Evolutionary conservation across 2,329 filamentous ascomycete genomes (phyloP).

Genomic region (Falciphora oryzae): DNA sequence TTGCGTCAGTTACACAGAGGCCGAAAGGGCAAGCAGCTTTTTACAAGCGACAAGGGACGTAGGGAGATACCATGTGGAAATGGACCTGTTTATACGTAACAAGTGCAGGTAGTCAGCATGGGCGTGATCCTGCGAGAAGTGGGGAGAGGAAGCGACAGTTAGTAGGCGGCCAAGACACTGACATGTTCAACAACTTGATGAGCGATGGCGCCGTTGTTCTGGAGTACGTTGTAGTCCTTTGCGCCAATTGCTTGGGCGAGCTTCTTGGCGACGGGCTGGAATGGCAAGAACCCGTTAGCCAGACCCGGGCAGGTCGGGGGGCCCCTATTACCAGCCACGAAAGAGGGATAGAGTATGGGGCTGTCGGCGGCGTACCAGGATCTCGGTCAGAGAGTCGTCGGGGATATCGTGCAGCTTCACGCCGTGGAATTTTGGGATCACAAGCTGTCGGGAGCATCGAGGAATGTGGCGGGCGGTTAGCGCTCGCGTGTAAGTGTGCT

Average conservation of each 20-base stretch:
- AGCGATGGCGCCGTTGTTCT: constrained; percentile 90
- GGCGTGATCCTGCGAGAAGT: neutral
- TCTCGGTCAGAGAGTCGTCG: constrained; percentile 76
- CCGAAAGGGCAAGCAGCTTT: neutral
- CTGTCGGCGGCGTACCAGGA: constrained; percentile 55
- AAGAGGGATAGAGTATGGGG: neutral
- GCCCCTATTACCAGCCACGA: neutral
- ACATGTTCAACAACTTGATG: constrained; percentile 94
- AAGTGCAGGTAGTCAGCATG: neutral
- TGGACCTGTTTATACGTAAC: constrained; percentile 57
- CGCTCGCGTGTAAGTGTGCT: neutral
- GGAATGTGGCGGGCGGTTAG: constrained; percentile 5
- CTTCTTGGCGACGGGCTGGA: constrained; percentile 77
- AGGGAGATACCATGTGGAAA: constrained; percentile 73
- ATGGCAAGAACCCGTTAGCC: neutral
- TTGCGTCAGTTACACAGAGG: neutral
- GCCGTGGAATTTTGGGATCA: constrained; percentile 94
- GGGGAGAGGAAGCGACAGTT: neutral
- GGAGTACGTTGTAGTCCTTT: constrained; percentile 83
- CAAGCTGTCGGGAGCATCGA: constrained; percentile 53
- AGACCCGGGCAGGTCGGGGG: too few relatives aligned
- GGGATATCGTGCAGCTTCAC: constrained; percentile 89
- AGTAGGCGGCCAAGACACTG: constrained; percentile 28
- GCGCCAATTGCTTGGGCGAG: constrained; percentile 72
- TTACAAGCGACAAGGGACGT: too few relatives aligned